Base-by-base conservation (phyloP, 2,329 filamentous ascomycete genomes). In the Kalmusia sp. region DNA sequence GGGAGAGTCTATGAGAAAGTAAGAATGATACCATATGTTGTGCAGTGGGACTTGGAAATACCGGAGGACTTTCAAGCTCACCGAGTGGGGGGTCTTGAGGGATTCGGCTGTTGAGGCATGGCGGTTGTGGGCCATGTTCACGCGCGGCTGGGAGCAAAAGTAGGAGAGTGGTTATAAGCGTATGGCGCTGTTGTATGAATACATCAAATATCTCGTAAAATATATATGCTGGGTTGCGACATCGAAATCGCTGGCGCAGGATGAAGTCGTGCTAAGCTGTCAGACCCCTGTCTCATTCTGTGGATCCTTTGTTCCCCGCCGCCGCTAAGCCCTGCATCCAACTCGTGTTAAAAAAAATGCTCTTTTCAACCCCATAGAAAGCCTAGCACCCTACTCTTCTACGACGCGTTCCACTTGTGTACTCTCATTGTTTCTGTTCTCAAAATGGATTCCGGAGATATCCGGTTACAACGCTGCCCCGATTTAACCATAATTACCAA, bases 51-150 rank as follows among this genome's bases (percentile, higher is more conserved):
- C 19, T 28, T 6, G n/a, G 46, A 27, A 88, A 38, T 90, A 96
- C 51, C 97, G 80, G 49, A 98, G 78, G 14, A 89, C 87, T 76
- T 96, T 95, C 41, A 98, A 79, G 57, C 96, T 93, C 58, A 91
- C 82, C 14, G 88, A 86, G 74, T 98, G 95, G 0, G 93, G 91
- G 4, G 70, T 70, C 55, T 74, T 75, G 38, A 75, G 57, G 39
- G 68, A 67, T 22, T 77, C 73, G 11, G 71, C 72, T 55, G 67
- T 65, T 6, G 74, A 75, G 43, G 72, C 70, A 17, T 68, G 68
- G 43, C 75, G 71, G 47, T 73, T 69, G 56, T 76, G 74, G 45
- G 74, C 70, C 73, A 76, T 76, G 51, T 51, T 49, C 34, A 52
- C 38, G 38, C 37, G 7, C 28, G 6, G 57, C 45, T 38, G 31